A percentile compares a stretch with the other conserved stretches of the same genome.
phyloP scores from a whole-genome alignment of 1,284 basidiomycete species.

The Macrocystidia cucumis region DNA sequence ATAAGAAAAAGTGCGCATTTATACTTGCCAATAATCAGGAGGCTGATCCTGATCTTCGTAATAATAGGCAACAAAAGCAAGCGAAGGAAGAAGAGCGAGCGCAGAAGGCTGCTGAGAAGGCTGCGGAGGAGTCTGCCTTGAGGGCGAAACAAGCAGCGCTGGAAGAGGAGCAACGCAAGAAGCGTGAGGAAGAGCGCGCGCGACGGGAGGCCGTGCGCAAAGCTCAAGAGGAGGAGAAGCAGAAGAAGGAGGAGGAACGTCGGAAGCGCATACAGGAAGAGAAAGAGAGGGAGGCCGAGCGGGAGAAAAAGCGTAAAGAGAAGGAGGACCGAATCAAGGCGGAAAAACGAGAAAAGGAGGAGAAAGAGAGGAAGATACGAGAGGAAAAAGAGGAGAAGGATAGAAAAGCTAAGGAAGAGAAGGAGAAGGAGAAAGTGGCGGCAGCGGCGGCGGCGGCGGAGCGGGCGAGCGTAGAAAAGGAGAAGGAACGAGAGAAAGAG shows the following conservation, averaged over 20 bases:
- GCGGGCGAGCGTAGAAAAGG: constrained; percentile 47
- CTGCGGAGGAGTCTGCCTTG: constrained; percentile 67
- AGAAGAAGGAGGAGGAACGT: constrained; percentile 73
- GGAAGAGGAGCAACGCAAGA: constrained; percentile 73
- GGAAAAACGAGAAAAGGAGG: constrained; percentile 62
- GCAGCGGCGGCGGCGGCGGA: constrained; percentile 47
- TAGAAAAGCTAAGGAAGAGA: constrained; percentile 56
- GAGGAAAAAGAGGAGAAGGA: constrained; percentile 37
- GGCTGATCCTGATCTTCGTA: constrained; percentile 7
- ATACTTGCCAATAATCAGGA: no score
- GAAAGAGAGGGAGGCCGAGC: constrained; percentile 46
- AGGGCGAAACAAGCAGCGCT: constrained; percentile 50
- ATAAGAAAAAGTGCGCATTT: constrained; percentile 76
- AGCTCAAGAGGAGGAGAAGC: constrained; percentile 73
- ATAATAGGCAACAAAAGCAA: constrained; percentile 75
- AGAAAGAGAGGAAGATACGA: constrained; percentile 36
- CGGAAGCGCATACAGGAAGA: constrained; percentile 69
- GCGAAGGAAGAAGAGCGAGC: constrained; percentile 90
- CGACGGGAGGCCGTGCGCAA: constrained; percentile 68
- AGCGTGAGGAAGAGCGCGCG: constrained; percentile 41
- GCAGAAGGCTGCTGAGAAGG: constrained; percentile 71
- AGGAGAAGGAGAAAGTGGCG: constrained; percentile 56
- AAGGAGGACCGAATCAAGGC: constrained; percentile 57
- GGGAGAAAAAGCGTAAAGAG: constrained; percentile 46
- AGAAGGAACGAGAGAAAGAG: constrained; percentile 39